phyloP scores from a whole-genome alignment of 2,329 filamentous ascomycete species.

The Parafenestella ontariensis region DNA sequence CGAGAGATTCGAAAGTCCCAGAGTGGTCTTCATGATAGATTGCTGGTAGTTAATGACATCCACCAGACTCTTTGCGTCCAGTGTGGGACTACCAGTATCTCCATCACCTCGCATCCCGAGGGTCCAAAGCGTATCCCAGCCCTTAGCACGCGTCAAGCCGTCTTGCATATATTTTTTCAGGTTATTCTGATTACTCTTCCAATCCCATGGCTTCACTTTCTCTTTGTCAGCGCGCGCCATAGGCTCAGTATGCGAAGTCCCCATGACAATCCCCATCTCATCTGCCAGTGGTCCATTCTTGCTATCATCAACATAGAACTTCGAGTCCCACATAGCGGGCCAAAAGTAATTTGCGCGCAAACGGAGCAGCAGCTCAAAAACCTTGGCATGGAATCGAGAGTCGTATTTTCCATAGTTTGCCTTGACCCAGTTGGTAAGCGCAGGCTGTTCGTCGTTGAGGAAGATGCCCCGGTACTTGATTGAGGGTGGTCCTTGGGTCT shows the following conservation, averaged over 20 bases:
- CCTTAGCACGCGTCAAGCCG: background rate
- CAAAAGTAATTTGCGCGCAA: slow-evolving; percentile 24
- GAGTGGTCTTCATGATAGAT: slow-evolving; percentile 61
- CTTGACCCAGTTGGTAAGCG: slow-evolving; percentile 68
- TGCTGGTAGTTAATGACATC: slow-evolving; percentile 53
- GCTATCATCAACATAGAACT: slow-evolving; percentile 28
- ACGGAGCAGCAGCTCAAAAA: slow-evolving; percentile 17
- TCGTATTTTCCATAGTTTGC: slow-evolving; percentile 42
- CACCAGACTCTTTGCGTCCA: slow-evolving; percentile 2
- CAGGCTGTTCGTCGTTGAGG: slow-evolving; percentile 69
- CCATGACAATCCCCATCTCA: slow-evolving; percentile 24
- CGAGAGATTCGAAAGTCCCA: slow-evolving; percentile 55
- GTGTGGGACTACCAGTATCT: slow-evolving; percentile 12
- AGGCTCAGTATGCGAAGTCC: slow-evolving; percentile 26
- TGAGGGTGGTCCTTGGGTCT: slow-evolving; percentile 63
- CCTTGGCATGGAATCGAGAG: slow-evolving; percentile 12
- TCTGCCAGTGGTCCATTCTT: slow-evolving; percentile 23
- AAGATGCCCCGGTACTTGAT: slow-evolving; percentile 73
- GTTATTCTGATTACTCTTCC: slow-evolving; percentile 16
- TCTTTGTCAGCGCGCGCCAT: slow-evolving; percentile 27
- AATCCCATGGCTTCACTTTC: slow-evolving; percentile 6
- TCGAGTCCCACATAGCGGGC: slow-evolving; percentile 31
- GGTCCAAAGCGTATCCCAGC: slow-evolving; percentile 10
- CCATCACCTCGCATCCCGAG: slow-evolving; percentile 16
- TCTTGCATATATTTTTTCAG: slow-evolving; percentile 9